Evolutionary conservation across 495 filamentous ascomycete species (phyloP).

Genomic region (Polyplosphaeria fusca): DNA sequence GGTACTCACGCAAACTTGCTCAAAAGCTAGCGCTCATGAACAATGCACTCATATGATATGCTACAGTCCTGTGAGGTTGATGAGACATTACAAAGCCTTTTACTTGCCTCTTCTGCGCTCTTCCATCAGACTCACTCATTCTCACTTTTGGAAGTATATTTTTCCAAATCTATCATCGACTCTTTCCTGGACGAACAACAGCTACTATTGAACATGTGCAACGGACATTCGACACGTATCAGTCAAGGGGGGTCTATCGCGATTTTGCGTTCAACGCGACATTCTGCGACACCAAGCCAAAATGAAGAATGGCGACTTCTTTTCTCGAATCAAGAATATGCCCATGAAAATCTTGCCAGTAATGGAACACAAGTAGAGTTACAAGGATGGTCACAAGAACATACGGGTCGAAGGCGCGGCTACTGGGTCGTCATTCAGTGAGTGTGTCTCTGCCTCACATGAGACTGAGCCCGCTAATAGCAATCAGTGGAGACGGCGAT

Average conservation of each 20-base stretch:
- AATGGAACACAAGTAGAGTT: constrained; percentile 16
- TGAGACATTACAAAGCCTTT: too few relatives aligned
- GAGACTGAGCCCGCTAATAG: background rate
- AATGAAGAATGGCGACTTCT: constrained; percentile 10
- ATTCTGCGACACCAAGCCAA: background rate
- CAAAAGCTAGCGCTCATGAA: too few relatives aligned
- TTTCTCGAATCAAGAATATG: constrained; percentile 10
- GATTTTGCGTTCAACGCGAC: constrained; percentile 3
- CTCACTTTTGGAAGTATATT: too few relatives aligned
- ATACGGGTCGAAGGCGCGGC: background rate
- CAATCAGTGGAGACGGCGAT: constrained; percentile 11
- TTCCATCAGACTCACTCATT: too few relatives aligned
- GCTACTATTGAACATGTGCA: too few relatives aligned
- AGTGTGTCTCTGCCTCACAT: background rate
- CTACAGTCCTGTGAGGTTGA: too few relatives aligned
- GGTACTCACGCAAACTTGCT: constrained; percentile 30
- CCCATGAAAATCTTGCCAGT: background rate
- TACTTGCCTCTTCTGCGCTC: too few relatives aligned
- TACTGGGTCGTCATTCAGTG: constrained; percentile 26
- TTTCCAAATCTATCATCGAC: background rate
- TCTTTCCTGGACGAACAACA: too few relatives aligned
- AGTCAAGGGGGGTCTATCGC: constrained; percentile 25
- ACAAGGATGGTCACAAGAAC: background rate
- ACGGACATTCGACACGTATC: constrained; percentile 12
- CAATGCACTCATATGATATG: too few relatives aligned